Conservation (phyloP, 2,329 filamentous ascomycete species). For the Colletotrichum melonis region DNA sequence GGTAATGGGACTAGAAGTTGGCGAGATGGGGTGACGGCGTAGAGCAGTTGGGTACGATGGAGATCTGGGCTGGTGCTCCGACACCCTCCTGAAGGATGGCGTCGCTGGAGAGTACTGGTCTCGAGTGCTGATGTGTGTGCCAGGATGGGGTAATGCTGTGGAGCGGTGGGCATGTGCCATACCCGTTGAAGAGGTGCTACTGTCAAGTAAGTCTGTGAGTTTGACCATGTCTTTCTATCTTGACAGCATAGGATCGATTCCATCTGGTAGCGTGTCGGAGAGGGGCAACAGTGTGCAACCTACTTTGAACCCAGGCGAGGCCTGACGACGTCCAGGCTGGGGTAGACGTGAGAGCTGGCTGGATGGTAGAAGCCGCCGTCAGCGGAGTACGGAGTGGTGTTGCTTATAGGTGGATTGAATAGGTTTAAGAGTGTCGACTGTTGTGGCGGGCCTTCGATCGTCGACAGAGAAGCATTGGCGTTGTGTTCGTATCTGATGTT, state of each 20-base stretch:
- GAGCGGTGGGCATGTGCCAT: conserved; percentile 69
- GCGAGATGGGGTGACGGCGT: conserved; percentile 65
- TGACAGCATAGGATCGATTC: conserved; percentile 28
- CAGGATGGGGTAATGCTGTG: conserved; percentile 63
- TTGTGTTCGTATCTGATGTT: conserved; percentile 66
- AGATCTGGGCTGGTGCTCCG: conserved; percentile 63
- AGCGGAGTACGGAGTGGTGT: conserved; percentile 60
- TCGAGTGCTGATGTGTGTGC: conserved; percentile 59
- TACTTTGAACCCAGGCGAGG: conserved; percentile 67
- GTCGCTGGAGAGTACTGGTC: conserved; percentile 65
- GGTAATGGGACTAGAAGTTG: conserved; percentile 58
- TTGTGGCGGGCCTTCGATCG: conserved; percentile 64
- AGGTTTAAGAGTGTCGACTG: conserved; percentile 62
- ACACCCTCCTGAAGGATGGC: conserved; percentile 60
- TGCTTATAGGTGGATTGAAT: conserved; percentile 62
- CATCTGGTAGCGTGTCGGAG: conserved; percentile 11
- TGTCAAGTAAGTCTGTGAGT: conserved; percentile 52
- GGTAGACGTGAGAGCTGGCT: conserved; percentile 56
- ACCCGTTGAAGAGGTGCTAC: conserved; percentile 62
- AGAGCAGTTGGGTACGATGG: conserved; percentile 60
- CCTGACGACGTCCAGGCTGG: conserved; percentile 64
- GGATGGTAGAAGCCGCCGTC: conserved; percentile 63
- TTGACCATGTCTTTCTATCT: conserved; percentile 31
- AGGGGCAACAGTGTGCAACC: conserved; percentile 46
- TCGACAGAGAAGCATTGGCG: conserved; percentile 61